Base-by-base conservation (phyloP, 2,329 filamentous ascomycete species). In the Tolypocladium guangdongense region DNA sequence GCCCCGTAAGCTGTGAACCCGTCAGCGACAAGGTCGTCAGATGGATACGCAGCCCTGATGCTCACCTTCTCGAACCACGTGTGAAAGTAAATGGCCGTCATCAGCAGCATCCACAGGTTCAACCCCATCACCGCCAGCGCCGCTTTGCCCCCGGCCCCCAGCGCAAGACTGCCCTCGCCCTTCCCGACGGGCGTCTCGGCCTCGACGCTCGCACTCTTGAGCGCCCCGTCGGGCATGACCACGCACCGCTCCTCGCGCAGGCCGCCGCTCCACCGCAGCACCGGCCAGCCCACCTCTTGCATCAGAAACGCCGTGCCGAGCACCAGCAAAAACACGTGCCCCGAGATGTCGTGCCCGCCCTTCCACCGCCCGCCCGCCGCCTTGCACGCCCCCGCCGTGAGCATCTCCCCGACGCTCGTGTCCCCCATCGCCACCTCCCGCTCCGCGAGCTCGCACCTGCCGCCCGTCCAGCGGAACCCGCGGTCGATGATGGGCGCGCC, bases 41-140 rank as follows among this genome's bases (percentile, higher is more conserved):
- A 27, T 20, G 24, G 52, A 22, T 24, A 30, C 7, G 1, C 27
- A 6, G 24, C 3, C 5, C n/a, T 0, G 4, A 20, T n/a, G 66
- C 77, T 64, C 63, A 88, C 86, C 86, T 97, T 99, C 74, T 99
- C 93, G 63, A 95, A 85, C 91, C 92, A 97, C 0, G 93, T 99
- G 70, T 99, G 93, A 65, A 99, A 99, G 77, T 92, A 99, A 39
- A 95, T 91, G 3, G 91, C 91, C 41, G 93, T 99, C 93, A 99
- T 99, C 56, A 97, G 77, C 66, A 99, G 71, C 93, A 99, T 99
- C 89, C 93, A 97, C 74, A 85, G 81, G 64, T 86, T 89, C 64
- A 96, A 63, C 0, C 71, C 83, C 20, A 87, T 78, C 30, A 96
- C 82, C 0, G 65, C 77, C 27, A 78, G 71, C 57, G 84, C 80